Conservation (phyloP, 1,139 yeast genomes). For the Sugiyamaella castrensis region DNA sequence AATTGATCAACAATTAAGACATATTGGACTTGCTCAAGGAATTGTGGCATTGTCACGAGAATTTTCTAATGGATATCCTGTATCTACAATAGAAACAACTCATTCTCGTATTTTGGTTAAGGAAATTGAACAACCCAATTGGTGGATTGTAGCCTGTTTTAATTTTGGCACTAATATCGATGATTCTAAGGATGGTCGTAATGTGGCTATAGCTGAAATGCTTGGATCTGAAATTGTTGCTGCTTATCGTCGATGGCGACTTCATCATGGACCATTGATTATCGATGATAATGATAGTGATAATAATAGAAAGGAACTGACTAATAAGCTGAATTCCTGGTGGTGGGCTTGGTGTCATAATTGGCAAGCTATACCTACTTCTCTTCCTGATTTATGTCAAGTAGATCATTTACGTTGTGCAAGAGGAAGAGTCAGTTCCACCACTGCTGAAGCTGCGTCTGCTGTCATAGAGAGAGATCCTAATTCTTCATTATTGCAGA, state of each 20-base stretch:
- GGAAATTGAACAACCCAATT: conserved; percentile 27
- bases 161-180: conserved; percentile 13
- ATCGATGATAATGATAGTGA: conserved; percentile 13
- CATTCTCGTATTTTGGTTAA: conserved; percentile 29
- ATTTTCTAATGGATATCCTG: conserved; percentile 29
- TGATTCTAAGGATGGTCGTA: conserved; percentile 17
- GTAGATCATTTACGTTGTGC: conserved; percentile 22
- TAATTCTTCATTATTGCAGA: conserved; percentile 4
- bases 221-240: conserved; percentile 26
- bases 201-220: conserved; percentile 26
- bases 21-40: conserved; percentile 36
- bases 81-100: conserved; percentile 29
- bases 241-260: conserved; percentile 32
- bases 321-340: conserved; percentile 28
- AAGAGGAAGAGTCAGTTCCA: conserved; percentile 25
- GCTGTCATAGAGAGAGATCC: conserved; percentile 21
- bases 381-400: conserved; percentile 23
- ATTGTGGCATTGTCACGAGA: conserved; percentile 32
- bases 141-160: conserved; percentile 32
- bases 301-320: conserved; percentile 18
- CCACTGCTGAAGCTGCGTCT: conserved; percentile 29
- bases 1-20: conserved; percentile 26
- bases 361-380: conserved; percentile 28
- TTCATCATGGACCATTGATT: conserved; percentile 30
- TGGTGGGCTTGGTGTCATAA: conserved; percentile 32